Base-by-base conservation (phyloP, 169 alveolate genomes). In the Amoebophrya sp. region DNA sequence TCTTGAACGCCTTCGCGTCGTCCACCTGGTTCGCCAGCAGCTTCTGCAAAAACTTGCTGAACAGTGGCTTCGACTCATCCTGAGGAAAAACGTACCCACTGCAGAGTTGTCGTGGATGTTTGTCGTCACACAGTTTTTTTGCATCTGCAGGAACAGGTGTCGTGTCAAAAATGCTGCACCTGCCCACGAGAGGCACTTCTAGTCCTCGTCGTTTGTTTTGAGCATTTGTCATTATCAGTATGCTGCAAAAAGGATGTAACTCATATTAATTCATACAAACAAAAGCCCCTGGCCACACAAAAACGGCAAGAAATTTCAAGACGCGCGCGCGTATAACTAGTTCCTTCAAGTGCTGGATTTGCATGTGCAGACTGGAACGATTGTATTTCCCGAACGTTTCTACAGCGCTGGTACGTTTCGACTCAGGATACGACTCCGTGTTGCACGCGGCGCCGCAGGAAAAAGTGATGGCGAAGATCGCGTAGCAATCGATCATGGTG, bases 371-470 rank as follows among this genome's bases (percentile, higher is more conserved):
- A n/a, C n/a, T n/a, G n/a, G n/a, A n/a, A n/a, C n/a, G n/a, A n/a
- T n/a, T n/a, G n/a, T n/a, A n/a, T n/a, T n/a, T n/a, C n/a, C n/a
- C n/a, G n/a, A n/a, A n/a, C n/a, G n/a, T n/a, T n/a, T n/a, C n/a
- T n/a, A n/a, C n/a, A n/a, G n/a, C n/a, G n/a, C n/a, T n/a, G n/a
- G n/a, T n/a, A n/a, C n/a, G n/a, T n/a, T n/a, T n/a, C n/a, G n/a
- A n/a, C n/a, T n/a, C n/a, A n/a, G n/a, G n/a, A n/a, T n/a, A n/a
- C n/a, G n/a, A n/a, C 55, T 53, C 39, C 0, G 92, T 53, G 54
- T 53, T 90, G 40, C 93, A 93, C 40, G 92, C 66, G n/a, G 96
- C 97, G 39, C 97, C 97, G 53, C 95, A 89, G n/a, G 97, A 95
- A 96, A 96, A 96, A 25, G 94, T 94, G 40, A 95, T 66, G 18